Evolutionary conservation across 805 yeast genomes (phyloP).

Genomic region (Pichia californica): DNA sequence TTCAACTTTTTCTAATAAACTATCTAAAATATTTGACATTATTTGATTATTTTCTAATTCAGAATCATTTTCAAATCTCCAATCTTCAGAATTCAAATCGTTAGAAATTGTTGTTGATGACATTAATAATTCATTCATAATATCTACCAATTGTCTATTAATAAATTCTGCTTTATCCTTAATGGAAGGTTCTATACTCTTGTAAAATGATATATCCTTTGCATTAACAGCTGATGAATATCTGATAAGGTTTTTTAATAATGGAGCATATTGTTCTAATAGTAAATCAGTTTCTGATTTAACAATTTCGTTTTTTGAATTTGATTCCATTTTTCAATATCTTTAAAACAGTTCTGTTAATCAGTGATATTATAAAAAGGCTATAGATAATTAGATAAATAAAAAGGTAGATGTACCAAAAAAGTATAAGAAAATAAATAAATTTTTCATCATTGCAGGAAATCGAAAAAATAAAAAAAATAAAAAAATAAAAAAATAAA

Average conservation of each 20-base stretch:
- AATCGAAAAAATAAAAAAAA: background rate
- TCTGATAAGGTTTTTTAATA: slow-evolving; percentile 52
- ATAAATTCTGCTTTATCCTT: slow-evolving; percentile 36
- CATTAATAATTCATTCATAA: slow-evolving; percentile 38
- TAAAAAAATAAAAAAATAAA: background rate
- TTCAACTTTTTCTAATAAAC: slow-evolving; percentile 71
- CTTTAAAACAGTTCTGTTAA: too few species aligned
- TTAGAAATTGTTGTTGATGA: slow-evolving; percentile 20
- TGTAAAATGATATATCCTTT: slow-evolving; percentile 74
- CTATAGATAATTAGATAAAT: too few species aligned
- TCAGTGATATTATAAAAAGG: too few species aligned
- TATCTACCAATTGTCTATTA: slow-evolving; percentile 5
- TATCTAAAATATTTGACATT: slow-evolving; percentile 58
- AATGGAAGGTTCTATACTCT: slow-evolving; percentile 50
- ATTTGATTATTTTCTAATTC: slow-evolving; percentile 51
- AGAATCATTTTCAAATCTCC: slow-evolving; percentile 22
- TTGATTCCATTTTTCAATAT: background rate
- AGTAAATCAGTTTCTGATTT: slow-evolving; percentile 3
- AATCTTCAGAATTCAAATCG: slow-evolving; percentile 23
- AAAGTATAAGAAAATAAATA: too few species aligned
- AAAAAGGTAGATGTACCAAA: too few species aligned
- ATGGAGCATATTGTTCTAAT: slow-evolving; percentile 33
- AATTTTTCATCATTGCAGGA: too few species aligned
- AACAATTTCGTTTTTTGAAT: background rate
- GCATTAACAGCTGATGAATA: slow-evolving; percentile 65